phyloP scores from a whole-genome alignment of 1,284 basidiomycete species.

The Bjerkandera adusta region DNA sequence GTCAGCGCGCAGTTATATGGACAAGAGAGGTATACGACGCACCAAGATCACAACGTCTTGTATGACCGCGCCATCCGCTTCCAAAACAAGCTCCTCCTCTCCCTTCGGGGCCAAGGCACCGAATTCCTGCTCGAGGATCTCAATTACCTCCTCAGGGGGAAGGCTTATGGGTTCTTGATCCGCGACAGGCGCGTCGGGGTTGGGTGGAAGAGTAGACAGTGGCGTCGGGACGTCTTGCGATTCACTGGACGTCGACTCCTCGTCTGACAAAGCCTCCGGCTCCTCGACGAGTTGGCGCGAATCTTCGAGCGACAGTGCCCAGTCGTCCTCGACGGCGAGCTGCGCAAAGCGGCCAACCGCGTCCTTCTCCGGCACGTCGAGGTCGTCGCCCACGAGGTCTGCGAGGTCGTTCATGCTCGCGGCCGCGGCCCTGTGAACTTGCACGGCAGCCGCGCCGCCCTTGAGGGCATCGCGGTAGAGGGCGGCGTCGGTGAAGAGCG shows the following conservation, averaged over 20 bases:
- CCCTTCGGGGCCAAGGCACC: slow-evolving; percentile 39
- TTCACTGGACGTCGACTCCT: slow-evolving; percentile 6
- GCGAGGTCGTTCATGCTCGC: slow-evolving; percentile 30
- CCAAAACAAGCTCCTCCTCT: slow-evolving; percentile 48
- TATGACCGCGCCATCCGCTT: slow-evolving; percentile 50
- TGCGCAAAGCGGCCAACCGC: slow-evolving; percentile 34
- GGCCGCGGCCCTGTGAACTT: slow-evolving; percentile 10
- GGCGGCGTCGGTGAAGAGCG: slow-evolving; percentile 37
- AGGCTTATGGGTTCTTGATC: slow-evolving; percentile 26
- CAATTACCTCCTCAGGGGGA: slow-evolving; percentile 37
- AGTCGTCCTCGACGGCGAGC: slow-evolving; percentile 32
- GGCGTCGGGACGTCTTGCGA: background rate
- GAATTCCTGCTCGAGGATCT: slow-evolving; percentile 46
- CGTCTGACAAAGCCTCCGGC: slow-evolving; percentile 20
- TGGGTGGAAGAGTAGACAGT: background rate
- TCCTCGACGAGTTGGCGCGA: slow-evolving; percentile 22
- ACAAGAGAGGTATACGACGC: slow-evolving; percentile 19
- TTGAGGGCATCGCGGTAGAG: slow-evolving; percentile 36
- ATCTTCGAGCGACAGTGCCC: background rate
- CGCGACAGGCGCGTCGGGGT: slow-evolving; percentile 11
- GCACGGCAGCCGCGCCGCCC: slow-evolving; percentile 6
- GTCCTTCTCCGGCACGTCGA: slow-evolving; percentile 33
- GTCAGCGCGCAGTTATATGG: slow-evolving; percentile 2
- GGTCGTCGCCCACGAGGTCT: slow-evolving; percentile 38
- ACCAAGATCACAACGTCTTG: slow-evolving; percentile 50